Base-by-base conservation (phyloP, 371 early-diverging fungal species). In the Mucor ambiguus region DNA sequence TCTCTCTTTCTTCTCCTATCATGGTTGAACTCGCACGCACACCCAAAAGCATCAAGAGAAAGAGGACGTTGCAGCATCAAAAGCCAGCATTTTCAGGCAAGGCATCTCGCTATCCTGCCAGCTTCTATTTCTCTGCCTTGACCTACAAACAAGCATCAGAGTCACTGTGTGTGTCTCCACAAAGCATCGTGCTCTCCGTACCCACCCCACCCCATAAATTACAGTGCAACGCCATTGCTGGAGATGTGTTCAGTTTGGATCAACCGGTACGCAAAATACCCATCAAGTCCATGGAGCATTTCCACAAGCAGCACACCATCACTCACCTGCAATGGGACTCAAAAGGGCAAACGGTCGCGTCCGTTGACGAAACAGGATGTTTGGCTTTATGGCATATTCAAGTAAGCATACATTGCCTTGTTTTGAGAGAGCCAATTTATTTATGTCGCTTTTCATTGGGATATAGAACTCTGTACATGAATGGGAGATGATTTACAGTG, bases 311-410 rank as follows among this genome's bases (percentile, higher is more conserved):
- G 16, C 55, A 76, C 60, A 69, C 72, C 14, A 75, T 83, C 35
- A 79, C 79, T 1, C 83, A 83, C 57, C 52, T 79, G 18, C 54
- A 77, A 43, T 83, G 83, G 83, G 70, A 80, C 66, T 76, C 73
- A 66, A 74, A 76, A 20, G 83, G 83, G 10, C 77, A 75, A 11
- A 56, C 71, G 3, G 63, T 83, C 43, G 76, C 79, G n/a, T 74
- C 81, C 14, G 71, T 70, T 24, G 83, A 83, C 66, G 83, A 83
- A 48, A 79, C 72, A 0, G 83, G 83, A 20, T 73, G 70, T 29
- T 28, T 83, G 18, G 83, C 79, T 8, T 37, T 80, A 26, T 83
- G 83, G 83, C 64, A 75, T 33, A 55, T 79, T 3, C 63, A 77
- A 18, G 83, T 83, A 77, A 58, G 66, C 24, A 41, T 10, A 30